These are phyloP conservation scores for Xanthoconium purpureum DNA, from an alignment of 768 basidiomycete species.

Conservation along the genomic window DNA sequence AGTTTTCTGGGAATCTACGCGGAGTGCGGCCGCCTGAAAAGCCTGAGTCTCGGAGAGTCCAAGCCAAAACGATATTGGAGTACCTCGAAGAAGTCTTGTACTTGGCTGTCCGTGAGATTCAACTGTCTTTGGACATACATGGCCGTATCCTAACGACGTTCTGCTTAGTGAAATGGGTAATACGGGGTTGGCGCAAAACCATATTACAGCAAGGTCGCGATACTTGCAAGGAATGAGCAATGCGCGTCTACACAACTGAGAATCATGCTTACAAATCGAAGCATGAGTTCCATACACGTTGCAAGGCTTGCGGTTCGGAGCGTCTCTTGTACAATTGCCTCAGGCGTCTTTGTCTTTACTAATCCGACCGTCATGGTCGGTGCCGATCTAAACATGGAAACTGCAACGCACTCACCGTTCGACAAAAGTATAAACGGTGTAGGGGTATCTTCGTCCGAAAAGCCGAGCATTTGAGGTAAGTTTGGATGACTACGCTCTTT, in stretches of 20 bases:
- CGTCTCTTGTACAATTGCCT: constrained; percentile 36
- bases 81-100: constrained; percentile 49
- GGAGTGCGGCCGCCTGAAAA: constrained; percentile 38
- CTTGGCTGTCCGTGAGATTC: constrained; percentile 35
- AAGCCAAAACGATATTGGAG: not conserved
- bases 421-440: constrained; percentile 53
- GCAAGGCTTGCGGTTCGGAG: constrained; percentile 38
- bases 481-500: constrained; percentile 43
- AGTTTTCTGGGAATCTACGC: constrained; percentile 39
- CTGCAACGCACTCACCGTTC: constrained; percentile 33
- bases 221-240: constrained; percentile 32
- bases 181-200: not conserved
- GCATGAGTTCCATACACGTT: constrained; percentile 34
- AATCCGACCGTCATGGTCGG: not conserved
- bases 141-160: constrained; percentile 38
- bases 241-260: not conserved
- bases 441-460: constrained; percentile 42
- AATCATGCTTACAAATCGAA: constrained; percentile 31
- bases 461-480: constrained; percentile 51
- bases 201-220: constrained; percentile 38
- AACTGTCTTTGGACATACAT: constrained; percentile 43
- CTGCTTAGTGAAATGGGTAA: not conserved
- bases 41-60: not conserved
- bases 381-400: not conserved
- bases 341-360: constrained; percentile 45